phyloP scores from a whole-genome alignment of 495 filamentous ascomycete species.

The Podospora pseudocomata region DNA sequence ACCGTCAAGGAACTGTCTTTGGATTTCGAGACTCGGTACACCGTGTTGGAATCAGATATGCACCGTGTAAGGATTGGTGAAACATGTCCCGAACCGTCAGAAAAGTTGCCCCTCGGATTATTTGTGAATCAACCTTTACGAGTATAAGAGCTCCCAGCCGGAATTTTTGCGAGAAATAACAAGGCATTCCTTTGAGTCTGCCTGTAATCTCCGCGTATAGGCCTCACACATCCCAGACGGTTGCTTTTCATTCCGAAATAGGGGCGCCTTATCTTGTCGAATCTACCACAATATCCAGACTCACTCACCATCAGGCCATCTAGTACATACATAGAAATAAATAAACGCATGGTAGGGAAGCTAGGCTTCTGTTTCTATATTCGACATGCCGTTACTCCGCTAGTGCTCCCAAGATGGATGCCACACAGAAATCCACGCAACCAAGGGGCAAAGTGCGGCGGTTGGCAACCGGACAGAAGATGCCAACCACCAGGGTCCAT shows the following conservation, averaged over 20 bases:
- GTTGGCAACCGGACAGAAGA: neutral
- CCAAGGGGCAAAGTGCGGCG: conserved; percentile 9
- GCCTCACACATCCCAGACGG: neutral
- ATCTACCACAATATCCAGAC: neutral
- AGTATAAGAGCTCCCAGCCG: too few relatives aligned
- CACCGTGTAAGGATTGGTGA: neutral
- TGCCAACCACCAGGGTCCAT: neutral
- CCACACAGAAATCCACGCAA: neutral
- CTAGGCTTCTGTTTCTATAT: neutral
- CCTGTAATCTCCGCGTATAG: neutral
- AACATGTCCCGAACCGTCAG: too few relatives aligned
- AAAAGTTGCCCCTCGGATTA: too few relatives aligned
- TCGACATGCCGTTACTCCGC: neutral
- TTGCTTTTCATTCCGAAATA: neutral
- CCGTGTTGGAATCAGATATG: neutral
- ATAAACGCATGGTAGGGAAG: neutral
- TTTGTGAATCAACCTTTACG: too few relatives aligned
- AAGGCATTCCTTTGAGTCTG: neutral
- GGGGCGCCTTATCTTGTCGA: neutral
- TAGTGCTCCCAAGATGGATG: neutral
- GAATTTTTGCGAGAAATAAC: too few relatives aligned
- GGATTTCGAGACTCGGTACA: neutral
- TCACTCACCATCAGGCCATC: neutral
- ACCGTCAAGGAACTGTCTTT: neutral
- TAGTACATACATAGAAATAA: neutral